These are phyloP conservation scores for Cryptococcus maquisensis DNA, from an alignment of 1,284 basidiomycete species.

Conservation along the genomic window DNA sequence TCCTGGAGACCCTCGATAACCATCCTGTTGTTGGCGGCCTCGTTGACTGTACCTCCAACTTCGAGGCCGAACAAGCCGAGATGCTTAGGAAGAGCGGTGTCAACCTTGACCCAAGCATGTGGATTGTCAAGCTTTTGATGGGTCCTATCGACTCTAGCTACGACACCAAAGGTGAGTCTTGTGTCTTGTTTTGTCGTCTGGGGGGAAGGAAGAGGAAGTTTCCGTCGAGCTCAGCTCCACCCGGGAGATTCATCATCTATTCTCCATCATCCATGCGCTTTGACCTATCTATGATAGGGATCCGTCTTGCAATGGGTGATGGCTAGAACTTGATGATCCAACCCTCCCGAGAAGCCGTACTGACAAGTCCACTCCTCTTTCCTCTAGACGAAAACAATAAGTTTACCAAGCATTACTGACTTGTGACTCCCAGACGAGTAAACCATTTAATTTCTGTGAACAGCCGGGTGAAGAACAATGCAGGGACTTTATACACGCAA, in stretches of 20 bases:
- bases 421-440: too few relatives aligned
- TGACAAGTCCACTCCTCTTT: too few relatives aligned
- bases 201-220: not conserved
- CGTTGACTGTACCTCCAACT: constrained; percentile 49
- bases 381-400: too few relatives aligned
- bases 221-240: not conserved
- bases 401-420: too few relatives aligned
- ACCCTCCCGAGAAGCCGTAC: too few relatives aligned
- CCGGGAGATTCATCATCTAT: not conserved
- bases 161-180: constrained; percentile 43
- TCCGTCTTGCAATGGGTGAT: too few relatives aligned
- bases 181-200: not conserved
- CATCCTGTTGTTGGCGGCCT: constrained; percentile 48
- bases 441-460: too few relatives aligned
- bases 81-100: constrained; percentile 44
- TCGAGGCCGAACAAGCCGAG: constrained; percentile 49
- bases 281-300: too few relatives aligned
- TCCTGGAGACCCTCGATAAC: constrained; percentile 51
- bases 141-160: constrained; percentile 39
- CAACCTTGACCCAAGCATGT: constrained; percentile 42
- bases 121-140: constrained; percentile 43
- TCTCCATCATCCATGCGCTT: too few relatives aligned
- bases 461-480: too few relatives aligned
- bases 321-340: too few relatives aligned
- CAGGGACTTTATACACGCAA: too few relatives aligned